These are phyloP conservation scores for Neonectria magnoliae DNA, from an alignment of 2,329 filamentous ascomycete species.

Conservation along the genomic window DNA sequence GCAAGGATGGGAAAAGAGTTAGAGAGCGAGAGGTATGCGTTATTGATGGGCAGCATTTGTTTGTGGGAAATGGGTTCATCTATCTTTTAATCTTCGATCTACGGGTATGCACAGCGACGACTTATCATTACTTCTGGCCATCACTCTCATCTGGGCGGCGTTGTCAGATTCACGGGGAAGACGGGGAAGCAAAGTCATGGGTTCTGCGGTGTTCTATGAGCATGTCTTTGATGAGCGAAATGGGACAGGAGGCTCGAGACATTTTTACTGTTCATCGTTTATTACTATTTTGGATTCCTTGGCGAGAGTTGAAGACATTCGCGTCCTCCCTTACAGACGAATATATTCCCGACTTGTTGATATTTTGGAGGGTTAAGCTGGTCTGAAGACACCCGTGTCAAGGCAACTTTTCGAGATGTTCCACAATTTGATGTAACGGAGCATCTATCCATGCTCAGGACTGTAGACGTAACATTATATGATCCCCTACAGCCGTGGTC, in stretches of 20 bases:
- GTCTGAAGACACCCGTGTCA: neutral
- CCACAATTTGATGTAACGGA: neutral
- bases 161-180: constrained; percentile 34
- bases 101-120: constrained; percentile 30
- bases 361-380: neutral
- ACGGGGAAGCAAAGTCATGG: constrained; percentile 17
- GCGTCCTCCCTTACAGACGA: neutral
- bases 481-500: constrained; percentile 14
- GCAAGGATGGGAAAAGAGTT: neutral
- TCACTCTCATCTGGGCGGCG: constrained; percentile 37
- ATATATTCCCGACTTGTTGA: constrained; percentile 1
- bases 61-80: constrained; percentile 27
- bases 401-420: neutral
- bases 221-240: constrained; percentile 26
- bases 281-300: constrained; percentile 31
- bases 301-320: neutral
- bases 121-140: constrained; percentile 27
- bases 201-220: constrained; percentile 13
- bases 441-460: neutral
- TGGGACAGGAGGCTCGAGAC: constrained; percentile 17
- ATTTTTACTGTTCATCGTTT: constrained; percentile 14
- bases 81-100: constrained; percentile 26
- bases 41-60: constrained; percentile 23
- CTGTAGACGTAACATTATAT: neutral
- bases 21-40: constrained; percentile 1